These are phyloP conservation scores for Talaromyces amestolkiae DNA, from an alignment of 2,329 filamentous ascomycete species.

Conservation along the genomic window DNA sequence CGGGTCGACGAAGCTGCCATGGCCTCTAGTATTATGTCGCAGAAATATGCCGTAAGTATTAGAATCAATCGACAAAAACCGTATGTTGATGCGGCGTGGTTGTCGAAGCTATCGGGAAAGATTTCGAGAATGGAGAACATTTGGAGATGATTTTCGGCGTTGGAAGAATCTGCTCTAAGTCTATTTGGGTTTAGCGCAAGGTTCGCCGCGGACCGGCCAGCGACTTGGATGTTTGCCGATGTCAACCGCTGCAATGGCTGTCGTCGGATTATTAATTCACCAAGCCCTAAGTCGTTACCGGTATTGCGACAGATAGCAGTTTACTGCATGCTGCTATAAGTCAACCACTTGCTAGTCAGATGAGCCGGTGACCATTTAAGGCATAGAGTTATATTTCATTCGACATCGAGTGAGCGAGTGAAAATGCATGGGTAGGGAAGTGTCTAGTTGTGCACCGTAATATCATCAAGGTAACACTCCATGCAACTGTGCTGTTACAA, in stretches of 20 bases:
- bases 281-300: neutral
- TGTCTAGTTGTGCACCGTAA: neutral
- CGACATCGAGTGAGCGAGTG: neutral
- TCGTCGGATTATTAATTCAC: constrained; percentile 57
- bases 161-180: neutral
- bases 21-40: neutral
- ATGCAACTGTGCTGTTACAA: neutral
- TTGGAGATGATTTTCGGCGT: constrained; percentile 8
- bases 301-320: neutral
- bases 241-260: constrained; percentile 10
- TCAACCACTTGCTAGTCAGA: neutral
- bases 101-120: constrained; percentile 1
- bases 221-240: neutral
- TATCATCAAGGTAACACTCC: neutral
- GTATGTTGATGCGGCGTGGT: neutral
- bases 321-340: neutral
- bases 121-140: constrained; percentile 3
- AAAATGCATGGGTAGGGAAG: neutral
- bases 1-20: constrained; percentile 33
- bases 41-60: neutral
- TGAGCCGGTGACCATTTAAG: neutral
- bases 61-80: neutral
- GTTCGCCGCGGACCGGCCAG: constrained; percentile 18
- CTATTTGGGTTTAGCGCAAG: neutral
- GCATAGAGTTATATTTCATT: neutral